Evolutionary conservation across 495 filamentous ascomycete genomes (phyloP).

Genomic region (Penicillium subrubescens): DNA sequence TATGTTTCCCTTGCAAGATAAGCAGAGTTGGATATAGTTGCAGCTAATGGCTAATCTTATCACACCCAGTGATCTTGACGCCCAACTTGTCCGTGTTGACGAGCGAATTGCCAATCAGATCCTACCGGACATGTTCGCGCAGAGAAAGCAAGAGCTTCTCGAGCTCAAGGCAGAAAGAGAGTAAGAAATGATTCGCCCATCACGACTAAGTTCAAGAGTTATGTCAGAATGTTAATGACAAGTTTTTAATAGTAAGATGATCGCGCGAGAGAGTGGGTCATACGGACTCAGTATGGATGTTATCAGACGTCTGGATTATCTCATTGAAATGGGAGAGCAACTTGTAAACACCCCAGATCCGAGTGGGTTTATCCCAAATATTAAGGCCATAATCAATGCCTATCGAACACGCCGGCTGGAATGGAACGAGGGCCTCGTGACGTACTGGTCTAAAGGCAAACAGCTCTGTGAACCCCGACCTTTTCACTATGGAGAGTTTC

Average conservation of each 20-base stretch:
- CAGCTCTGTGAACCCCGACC: slow-evolving; percentile 5
- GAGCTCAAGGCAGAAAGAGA: not conserved
- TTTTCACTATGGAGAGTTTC: slow-evolving; percentile 6
- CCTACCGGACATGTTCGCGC: not conserved
- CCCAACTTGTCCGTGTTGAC: not conserved
- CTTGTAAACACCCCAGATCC: not conserved
- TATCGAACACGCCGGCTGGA: not conserved
- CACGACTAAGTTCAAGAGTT: not conserved
- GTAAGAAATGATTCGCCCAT: not conserved
- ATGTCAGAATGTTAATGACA: not conserved
- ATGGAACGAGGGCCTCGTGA: slow-evolving; percentile 4
- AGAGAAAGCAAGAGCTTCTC: not conserved
- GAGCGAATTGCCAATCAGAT: not conserved
- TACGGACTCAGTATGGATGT: not conserved
- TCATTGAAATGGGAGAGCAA: not conserved
- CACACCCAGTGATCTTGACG: not conserved
- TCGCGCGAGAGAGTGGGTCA: not conserved
- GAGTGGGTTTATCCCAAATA: not conserved
- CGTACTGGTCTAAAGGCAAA: slow-evolving; percentile 8
- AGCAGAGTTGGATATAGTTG: too few species aligned
- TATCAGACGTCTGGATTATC: not conserved
- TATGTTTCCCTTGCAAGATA: not conserved
- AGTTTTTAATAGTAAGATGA: not conserved
- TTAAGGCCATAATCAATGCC: not conserved
- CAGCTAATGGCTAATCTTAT: not conserved